Conservation (phyloP, 768 basidiomycete genomes). For the Boletales sp. region DNA sequence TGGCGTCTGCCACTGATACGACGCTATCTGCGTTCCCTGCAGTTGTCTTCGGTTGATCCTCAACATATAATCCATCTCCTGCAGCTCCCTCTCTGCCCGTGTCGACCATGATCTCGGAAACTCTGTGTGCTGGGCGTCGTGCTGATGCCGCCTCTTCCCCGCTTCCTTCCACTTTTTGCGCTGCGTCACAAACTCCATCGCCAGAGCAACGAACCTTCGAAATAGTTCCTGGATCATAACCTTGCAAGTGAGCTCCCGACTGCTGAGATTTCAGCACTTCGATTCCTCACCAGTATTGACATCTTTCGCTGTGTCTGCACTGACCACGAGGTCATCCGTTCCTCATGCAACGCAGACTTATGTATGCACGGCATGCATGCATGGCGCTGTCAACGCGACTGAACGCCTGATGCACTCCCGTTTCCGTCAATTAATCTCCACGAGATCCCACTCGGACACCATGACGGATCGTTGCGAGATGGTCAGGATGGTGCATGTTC, state of each 20-base stretch:
- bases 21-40: constrained; percentile 1
- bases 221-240: constrained; percentile 18
- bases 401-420: constrained; percentile 4
- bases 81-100: constrained; percentile 22
- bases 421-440: constrained; percentile 19
- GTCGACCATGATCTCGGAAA: constrained; percentile 26
- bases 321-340: constrained; percentile 23
- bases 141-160: constrained; percentile 3
- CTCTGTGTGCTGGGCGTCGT: constrained; percentile 15
- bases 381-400: constrained; percentile 1
- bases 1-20: constrained; percentile 8
- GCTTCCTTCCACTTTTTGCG: constrained; percentile 17
- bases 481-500: neutral
- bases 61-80: constrained; percentile 24
- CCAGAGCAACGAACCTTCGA: constrained; percentile 20
- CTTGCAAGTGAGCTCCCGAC: constrained; percentile 14
- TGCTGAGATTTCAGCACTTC: constrained; percentile 7
- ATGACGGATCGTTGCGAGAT: neutral
- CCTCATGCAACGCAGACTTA: constrained; percentile 17
- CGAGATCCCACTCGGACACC: neutral
- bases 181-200: constrained; percentile 20
- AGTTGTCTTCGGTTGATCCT: constrained; percentile 11
- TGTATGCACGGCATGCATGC: constrained; percentile 17
- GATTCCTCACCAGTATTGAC: constrained; percentile 28
- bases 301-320: constrained; percentile 21